These are phyloP conservation scores for Trichosporon sp. DNA, from an alignment of 1,284 basidiomycete species.

Conservation along the genomic window DNA sequence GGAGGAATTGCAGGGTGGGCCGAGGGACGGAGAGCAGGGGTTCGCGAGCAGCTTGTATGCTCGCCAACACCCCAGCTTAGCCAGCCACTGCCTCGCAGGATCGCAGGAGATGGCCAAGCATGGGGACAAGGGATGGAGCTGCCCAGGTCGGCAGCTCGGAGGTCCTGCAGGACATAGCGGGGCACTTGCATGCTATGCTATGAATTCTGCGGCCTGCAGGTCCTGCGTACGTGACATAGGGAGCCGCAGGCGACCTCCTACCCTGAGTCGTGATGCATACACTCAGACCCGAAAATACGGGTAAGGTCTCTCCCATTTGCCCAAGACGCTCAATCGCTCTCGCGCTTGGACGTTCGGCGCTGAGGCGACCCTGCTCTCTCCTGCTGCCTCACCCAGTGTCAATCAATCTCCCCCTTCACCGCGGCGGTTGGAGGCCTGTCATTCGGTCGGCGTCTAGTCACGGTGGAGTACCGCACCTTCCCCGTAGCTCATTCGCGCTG, in stretches of 20 bases:
- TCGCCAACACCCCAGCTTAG: neutral
- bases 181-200: neutral
- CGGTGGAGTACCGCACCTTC: neutral
- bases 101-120: neutral
- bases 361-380: neutral
- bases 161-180: neutral
- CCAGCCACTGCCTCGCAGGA: neutral
- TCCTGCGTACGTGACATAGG: neutral
- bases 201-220: neutral
- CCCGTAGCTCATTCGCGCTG: neutral
- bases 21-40: neutral
- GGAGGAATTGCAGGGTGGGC: neutral
- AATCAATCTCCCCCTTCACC: neutral
- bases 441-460: neutral
- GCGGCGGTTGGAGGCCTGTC: neutral
- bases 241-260: neutral
- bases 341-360: neutral
- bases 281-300: constrained; percentile 7
- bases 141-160: neutral
- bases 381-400: neutral
- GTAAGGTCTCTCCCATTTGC: constrained; percentile 1
- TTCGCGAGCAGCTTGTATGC: neutral
- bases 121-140: neutral
- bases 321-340: neutral
- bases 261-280: constrained; percentile 3